Conservation (phyloP, 2,329 filamentous ascomycete genomes). For the Sclerotiophoma versabilis region DNA sequence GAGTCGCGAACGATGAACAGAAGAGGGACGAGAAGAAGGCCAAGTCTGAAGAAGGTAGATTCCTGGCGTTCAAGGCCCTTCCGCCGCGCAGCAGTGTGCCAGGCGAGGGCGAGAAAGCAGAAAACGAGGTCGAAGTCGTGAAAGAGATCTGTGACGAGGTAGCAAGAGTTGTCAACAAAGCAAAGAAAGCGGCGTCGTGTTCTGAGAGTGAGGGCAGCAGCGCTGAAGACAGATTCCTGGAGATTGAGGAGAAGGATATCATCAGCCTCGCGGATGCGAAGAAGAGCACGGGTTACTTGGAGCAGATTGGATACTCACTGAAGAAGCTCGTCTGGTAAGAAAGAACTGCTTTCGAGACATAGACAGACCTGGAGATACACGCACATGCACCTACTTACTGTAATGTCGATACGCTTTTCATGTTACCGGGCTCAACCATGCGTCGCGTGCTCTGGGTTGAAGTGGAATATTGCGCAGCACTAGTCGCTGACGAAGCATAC, state of each 20-base stretch:
- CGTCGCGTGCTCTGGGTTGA: background rate
- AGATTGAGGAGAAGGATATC: conserved; percentile 70
- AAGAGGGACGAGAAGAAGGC: conserved; percentile 25
- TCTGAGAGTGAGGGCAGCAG: conserved; percentile 31
- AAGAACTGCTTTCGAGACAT: background rate
- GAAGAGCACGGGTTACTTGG: conserved; percentile 83
- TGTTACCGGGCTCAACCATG: background rate
- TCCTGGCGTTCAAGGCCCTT: conserved; percentile 65
- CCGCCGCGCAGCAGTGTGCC: conserved; percentile 55
- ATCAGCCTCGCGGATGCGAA: conserved; percentile 85
- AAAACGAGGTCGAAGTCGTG: conserved; percentile 62
- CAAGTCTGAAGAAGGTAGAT: conserved; percentile 34
- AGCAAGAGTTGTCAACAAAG: conserved; percentile 67
- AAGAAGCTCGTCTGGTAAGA: conserved; percentile 87
- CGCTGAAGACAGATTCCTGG: conserved; percentile 40
- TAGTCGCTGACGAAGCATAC: background rate
- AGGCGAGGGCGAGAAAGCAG: conserved; percentile 31
- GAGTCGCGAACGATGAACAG: conserved; percentile 36
- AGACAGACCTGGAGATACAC: background rate
- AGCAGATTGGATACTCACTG: conserved; percentile 85
- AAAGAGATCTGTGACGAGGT: conserved; percentile 78
- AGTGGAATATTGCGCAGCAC: background rate
- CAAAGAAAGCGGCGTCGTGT: conserved; percentile 48
- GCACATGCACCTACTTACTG: background rate
- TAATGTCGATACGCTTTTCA: background rate